These are phyloP conservation scores for Melastoma candidum DNA, from an alignment of 441 rosid genomes.

Conservation along the genomic window DNA sequence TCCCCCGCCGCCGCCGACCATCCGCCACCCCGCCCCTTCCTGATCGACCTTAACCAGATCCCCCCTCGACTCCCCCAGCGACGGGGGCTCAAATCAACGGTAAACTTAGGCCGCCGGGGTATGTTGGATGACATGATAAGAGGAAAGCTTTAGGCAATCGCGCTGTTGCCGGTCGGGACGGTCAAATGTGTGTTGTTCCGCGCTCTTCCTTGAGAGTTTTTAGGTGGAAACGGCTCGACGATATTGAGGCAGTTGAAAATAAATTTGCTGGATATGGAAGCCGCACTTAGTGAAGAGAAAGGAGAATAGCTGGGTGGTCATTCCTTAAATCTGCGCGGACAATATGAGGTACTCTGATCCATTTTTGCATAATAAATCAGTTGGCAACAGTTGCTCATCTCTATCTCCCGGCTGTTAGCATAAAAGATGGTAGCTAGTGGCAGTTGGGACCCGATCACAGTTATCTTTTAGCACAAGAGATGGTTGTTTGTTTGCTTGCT, in stretches of 20 bases:
- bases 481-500: no score
- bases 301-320: constrained; percentile 82
- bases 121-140: constrained; percentile 36
- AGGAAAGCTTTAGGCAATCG: constrained; percentile 23
- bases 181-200: constrained; percentile 57
- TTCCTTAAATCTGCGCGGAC: constrained; percentile 77
- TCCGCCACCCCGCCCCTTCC: no score
- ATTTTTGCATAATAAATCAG: no score
- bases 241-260: constrained; percentile 56
- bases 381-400: no score
- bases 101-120: constrained; percentile 23
- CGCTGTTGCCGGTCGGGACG: constrained; percentile 19
- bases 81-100: constrained; percentile 9
- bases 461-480: no score
- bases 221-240: constrained; percentile 46
- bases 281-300: constrained; percentile 70
- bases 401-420: no score
- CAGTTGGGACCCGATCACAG: no score
- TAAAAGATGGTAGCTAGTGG: no score
- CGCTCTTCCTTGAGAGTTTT: constrained; percentile 61
- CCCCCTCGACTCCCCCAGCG: no score
- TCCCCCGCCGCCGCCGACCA: no score
- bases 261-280: constrained; percentile 91
- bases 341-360: constrained; percentile 51
- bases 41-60: no score